A percentile compares a stretch with the other conserved stretches of the same genome.
Conservation (phyloP, 441 rosid genomes). For the Euphorbia schlechtendalii region DNA sequence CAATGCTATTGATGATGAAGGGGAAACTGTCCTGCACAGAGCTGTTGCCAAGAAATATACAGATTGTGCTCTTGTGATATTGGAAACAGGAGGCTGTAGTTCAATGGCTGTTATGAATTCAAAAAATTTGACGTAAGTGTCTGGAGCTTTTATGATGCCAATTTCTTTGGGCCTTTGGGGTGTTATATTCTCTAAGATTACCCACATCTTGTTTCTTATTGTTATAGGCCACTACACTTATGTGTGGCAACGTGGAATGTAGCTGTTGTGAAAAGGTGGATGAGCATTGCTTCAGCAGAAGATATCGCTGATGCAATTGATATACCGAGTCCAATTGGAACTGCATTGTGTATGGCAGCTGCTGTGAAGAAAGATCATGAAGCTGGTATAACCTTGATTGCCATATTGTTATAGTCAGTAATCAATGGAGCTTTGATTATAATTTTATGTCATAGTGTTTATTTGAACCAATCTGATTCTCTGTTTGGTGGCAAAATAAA, state of each 20-base stretch:
- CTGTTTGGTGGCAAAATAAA: neutral
- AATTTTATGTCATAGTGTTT: neutral
- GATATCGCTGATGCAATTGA: constrained; percentile 75
- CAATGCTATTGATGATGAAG: constrained; percentile 98
- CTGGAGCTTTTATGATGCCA: neutral
- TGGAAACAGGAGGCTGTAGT: constrained; percentile 88
- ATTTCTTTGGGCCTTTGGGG: too few species aligned
- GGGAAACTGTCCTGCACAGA: constrained; percentile 94
- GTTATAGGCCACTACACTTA: constrained; percentile 85
- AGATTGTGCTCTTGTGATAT: constrained; percentile 84
- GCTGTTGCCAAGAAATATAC: constrained; percentile 89
- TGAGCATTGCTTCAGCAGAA: constrained; percentile 65
- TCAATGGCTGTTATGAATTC: constrained; percentile 84
- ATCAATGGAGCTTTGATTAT: neutral
- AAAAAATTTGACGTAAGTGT: constrained; percentile 73
- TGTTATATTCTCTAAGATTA: neutral
- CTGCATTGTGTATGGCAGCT: constrained; percentile 95
- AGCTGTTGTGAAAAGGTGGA: constrained; percentile 88
- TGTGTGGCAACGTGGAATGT: constrained; percentile 90
- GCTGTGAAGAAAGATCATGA: constrained; percentile 86
- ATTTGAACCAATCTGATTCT: neutral
- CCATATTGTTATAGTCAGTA: neutral
- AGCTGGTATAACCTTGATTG: constrained; percentile 46
- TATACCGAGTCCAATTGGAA: constrained; percentile 77
- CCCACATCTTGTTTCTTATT: constrained; percentile 17